These are phyloP conservation scores for Delonix regia DNA, from an alignment of 306 rosid genomes.

Conservation along the genomic window DNA sequence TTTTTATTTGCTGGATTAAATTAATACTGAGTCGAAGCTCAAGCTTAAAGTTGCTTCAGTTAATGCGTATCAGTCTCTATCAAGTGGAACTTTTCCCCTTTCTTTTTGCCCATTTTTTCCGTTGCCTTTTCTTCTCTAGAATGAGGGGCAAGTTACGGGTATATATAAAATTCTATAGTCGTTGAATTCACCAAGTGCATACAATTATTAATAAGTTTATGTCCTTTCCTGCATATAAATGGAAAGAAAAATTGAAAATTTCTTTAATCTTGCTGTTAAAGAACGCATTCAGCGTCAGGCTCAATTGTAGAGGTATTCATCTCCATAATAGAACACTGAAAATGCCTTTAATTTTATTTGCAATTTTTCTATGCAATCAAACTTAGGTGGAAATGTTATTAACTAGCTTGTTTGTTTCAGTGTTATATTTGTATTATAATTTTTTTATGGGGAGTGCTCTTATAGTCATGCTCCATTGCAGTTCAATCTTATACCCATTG, in stretches of 20 bases:
- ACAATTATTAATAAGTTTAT: constrained; percentile 2
- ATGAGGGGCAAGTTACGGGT: background rate
- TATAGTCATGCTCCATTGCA: constrained; percentile 38
- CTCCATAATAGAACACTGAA: background rate
- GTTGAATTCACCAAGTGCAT: constrained; percentile 4
- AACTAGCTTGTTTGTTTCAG: constrained; percentile 2
- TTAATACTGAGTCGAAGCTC: constrained; percentile 13
- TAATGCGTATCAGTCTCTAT: constrained; percentile 13
- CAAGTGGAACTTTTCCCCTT: constrained; percentile 25
- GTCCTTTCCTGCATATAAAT: background rate
- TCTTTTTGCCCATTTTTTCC: background rate
- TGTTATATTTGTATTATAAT: background rate
- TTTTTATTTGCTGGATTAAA: constrained; percentile 18
- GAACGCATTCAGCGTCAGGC: background rate
- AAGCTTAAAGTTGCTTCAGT: constrained; percentile 18
- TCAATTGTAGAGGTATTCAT: constrained; percentile 12
- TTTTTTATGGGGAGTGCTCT: constrained; percentile 14
- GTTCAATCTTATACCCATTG: constrained; percentile 36
- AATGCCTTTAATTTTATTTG: background rate
- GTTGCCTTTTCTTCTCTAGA: background rate
- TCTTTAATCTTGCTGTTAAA: background rate
- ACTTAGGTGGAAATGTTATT: constrained; percentile 1
- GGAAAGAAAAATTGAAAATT: background rate
- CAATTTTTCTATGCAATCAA: constrained; percentile 27
- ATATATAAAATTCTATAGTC: background rate